phyloP scores from a whole-genome alignment of 106 monocot species.

The Dendrobium huoshanense region DNA sequence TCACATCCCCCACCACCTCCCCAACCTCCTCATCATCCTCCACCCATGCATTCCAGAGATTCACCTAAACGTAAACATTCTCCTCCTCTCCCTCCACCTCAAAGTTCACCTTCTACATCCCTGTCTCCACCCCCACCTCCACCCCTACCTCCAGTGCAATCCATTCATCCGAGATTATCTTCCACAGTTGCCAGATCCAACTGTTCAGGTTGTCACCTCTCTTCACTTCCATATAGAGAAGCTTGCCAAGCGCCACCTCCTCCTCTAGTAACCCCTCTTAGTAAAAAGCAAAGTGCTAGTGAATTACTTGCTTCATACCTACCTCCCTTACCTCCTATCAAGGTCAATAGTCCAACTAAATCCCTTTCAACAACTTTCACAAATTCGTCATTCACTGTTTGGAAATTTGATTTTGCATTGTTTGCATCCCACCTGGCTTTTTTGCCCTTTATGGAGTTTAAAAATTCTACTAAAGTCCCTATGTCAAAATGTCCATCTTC shows the following conservation, averaged over 20 bases:
- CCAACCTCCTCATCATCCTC: neutral
- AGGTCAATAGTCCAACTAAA: neutral
- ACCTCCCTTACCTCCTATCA: slow-evolving; percentile 9
- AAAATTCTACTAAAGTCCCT: neutral
- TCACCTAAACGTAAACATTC: neutral
- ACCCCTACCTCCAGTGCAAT: neutral
- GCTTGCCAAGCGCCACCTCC: neutral
- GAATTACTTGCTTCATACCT: slow-evolving; percentile 5
- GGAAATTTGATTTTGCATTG: slow-evolving; percentile 1
- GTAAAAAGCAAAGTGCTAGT: slow-evolving; percentile 2
- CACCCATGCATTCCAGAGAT: neutral
- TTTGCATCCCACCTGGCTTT: slow-evolving; percentile 11
- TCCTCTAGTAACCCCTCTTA: slow-evolving; percentile 18
- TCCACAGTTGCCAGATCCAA: neutral
- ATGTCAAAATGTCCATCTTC: neutral
- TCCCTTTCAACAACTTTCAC: neutral
- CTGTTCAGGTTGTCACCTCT: neutral
- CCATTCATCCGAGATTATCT: neutral
- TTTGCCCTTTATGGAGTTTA: neutral
- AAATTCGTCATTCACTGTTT: neutral
- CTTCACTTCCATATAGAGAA: neutral
- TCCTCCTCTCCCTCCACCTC: slow-evolving; percentile 5
- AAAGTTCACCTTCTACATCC: neutral
- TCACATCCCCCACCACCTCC: slow-evolving; percentile 7
- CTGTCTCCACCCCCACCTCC: slow-evolving; percentile 17